A percentile compares a stretch with the other conserved stretches of the same genome.
Conservation (phyloP, 805 yeast species). For the Candida insectorum region DNA sequence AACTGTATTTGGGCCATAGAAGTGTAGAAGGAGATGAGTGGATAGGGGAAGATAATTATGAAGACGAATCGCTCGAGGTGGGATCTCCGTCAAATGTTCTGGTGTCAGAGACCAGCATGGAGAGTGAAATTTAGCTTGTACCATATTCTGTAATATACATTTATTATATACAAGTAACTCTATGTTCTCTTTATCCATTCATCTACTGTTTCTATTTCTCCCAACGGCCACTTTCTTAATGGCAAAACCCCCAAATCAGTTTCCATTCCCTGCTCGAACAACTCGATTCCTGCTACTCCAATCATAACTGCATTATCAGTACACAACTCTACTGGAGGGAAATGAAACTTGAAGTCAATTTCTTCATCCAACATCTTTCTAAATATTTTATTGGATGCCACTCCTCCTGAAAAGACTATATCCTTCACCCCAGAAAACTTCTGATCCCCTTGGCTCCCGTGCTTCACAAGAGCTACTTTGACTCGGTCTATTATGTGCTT, state of each 20-base stretch:
- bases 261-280: conserved; percentile 52
- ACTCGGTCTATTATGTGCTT: conserved; percentile 69
- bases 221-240: conserved; percentile 78
- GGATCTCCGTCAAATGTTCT: no score
- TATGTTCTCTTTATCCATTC: conserved; percentile 42
- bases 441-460: conserved; percentile 29
- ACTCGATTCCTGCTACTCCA: conserved; percentile 94
- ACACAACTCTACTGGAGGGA: conserved; percentile 71
- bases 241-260: conserved; percentile 61
- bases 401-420: conserved; percentile 92
- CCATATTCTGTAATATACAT: no score
- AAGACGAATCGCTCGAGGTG: no score
- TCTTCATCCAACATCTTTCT: conserved; percentile 45
- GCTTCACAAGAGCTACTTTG: conserved; percentile 43
- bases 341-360: conserved; percentile 39
- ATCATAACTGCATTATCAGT: conserved; percentile 97
- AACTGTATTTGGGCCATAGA: conserved; percentile 49
- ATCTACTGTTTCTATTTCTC: conserved; percentile 44
- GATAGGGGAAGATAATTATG: conserved; percentile 13
- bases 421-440: conserved; percentile 43
- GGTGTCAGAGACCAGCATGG: no score
- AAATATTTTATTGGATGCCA: conserved; percentile 68
- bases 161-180: no score
- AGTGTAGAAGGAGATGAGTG: conserved; percentile 24
- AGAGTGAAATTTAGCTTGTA: no score